Conservation (phyloP, 2,329 filamentous ascomycete species). For the Arthrobotrys sphaeroides region DNA sequence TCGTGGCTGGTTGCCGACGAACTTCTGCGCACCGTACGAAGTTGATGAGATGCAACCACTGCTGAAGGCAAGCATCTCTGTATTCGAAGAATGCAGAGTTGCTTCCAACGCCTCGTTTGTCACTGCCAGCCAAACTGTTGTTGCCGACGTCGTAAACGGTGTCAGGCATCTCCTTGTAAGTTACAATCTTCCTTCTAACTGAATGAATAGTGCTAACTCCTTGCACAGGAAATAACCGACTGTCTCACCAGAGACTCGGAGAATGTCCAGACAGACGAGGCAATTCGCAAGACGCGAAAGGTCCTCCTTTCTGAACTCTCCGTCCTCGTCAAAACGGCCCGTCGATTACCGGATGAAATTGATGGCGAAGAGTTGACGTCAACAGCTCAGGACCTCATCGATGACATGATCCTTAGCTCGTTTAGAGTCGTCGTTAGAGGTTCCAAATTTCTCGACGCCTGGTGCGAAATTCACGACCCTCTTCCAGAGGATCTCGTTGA, state of each 20-base stretch:
- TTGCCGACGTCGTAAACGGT: slow-evolving; percentile 71
- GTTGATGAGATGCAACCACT: slow-evolving; percentile 85
- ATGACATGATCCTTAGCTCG: slow-evolving; percentile 91
- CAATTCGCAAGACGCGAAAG: slow-evolving; percentile 82
- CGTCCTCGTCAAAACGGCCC: slow-evolving; percentile 85
- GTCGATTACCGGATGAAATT: slow-evolving; percentile 76
- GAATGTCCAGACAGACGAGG: slow-evolving; percentile 78
- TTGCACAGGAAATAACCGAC: slow-evolving; percentile 78
- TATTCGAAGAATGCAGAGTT: slow-evolving; percentile 57
- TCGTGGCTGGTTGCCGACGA: slow-evolving; percentile 94
- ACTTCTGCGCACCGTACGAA: slow-evolving; percentile 96
- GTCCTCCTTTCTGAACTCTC: slow-evolving; percentile 89
- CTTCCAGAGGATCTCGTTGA: slow-evolving; percentile 58
- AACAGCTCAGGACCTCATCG: slow-evolving; percentile 74
- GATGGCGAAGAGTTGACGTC: slow-evolving; percentile 59
- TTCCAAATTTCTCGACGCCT: slow-evolving; percentile 86
- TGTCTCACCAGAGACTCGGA: slow-evolving; percentile 84
- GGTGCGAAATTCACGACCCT: slow-evolving; percentile 67
- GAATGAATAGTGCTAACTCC: slow-evolving; percentile 28
- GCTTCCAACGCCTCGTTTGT: slow-evolving; percentile 53
- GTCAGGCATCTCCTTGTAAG: slow-evolving; percentile 88
- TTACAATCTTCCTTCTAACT: slow-evolving; percentile 55
- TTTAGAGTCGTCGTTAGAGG: slow-evolving; percentile 94
- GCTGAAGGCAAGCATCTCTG: slow-evolving; percentile 69
- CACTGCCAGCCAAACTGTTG: slow-evolving; percentile 55